Base-by-base conservation (phyloP, 768 basidiomycete genomes). In the Boletus sensibilis region DNA sequence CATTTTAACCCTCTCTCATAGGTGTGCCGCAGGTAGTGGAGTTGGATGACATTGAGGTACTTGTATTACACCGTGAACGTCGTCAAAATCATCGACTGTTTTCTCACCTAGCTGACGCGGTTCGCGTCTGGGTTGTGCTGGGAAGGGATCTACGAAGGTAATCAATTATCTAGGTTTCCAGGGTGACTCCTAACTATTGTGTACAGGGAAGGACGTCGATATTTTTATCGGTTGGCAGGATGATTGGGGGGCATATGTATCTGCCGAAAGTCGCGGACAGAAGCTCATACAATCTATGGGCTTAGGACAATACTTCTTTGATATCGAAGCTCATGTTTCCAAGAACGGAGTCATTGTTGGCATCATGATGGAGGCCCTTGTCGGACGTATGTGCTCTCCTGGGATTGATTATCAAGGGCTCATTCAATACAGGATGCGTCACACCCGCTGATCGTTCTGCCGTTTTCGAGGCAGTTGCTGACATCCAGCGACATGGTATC, bases 141-240 rank as follows among this genome's bases (percentile, higher is more conserved):
- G 70, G 70, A 71, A 51, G 70, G 70, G 6, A 62, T 63, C 18
- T 66, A 73, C 41, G 18, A 72, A 37, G 72, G 70, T 61, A 46
- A 47, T 45, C 16, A 3, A 40, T 35, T 29, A 11, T 35, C 34
- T 33, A 31, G 8, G 10, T 11, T 52, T 38, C 46, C 14, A 12
- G 6, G 18, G 18, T 25, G 20, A 18, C 33, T 35, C 31, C 18
- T 55, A 16, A 62, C 12, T 2, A 16, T 29, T 16, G 4, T 41
- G 18, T 44, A 23, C 49, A 73, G 72, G 53, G 16, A 56, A 56
- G 33, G 68, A 68, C 16, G 68, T 71, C 4, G 72, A 71, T 52
- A 46, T 71, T 35, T 43, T 57, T 31, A 73, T 73, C 23, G 72
- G 57, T 16, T 66, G 64, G 63, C 25, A 56, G n/a, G 66, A 68